Base-by-base conservation (phyloP, 768 basidiomycete species). In the Russula sp. region DNA sequence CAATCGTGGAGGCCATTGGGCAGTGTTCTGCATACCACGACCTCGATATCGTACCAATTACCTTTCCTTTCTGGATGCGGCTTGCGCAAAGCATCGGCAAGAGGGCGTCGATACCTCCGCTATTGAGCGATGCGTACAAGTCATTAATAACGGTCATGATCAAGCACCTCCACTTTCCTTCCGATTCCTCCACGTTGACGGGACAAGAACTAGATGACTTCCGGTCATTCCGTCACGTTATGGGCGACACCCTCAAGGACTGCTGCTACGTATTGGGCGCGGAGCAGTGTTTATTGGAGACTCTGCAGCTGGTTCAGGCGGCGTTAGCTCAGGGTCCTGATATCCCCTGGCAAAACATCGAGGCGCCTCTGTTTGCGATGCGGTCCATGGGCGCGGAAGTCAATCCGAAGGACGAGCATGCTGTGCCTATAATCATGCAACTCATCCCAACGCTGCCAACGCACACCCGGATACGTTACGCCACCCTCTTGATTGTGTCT, bases 181-280 rank as follows among this genome's bases (percentile, higher is more conserved):
- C 83, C 6, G 93, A 98, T 66, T 70, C 82, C 10, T 72, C 77
- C 18, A 74, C 82, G 48, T 73, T 94, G 68, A 79, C 82, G 20
- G 84, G 86, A 18, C 91, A 95, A 75, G 97, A 98, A 72, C 83
- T 88, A 5, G 97, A 99, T 59, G 87, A 89, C 69, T 99, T 98
- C 81, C 84, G 97, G 22, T 83, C 86, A 4, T 99, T 99, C 79
- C 82, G 97, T 53, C 97, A 99, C 77, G 86, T 94, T 64, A 98
- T 99, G 91, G 97, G 97, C 44, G 95, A 99, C 73, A 98, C 97
- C 4, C 81, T 99, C 66, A 99, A 99, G 75, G 97, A 99, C 72
- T 98, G 97, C 72, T 99, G 97, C 75, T 83, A 87, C 66, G 94
- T 99, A 52, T 82, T 99, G 50, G 90, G 94, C 49, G 83, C 95